These are phyloP conservation scores for Phytophthora megakarya DNA, from an alignment of 352 stramenopile species.

Conservation along the genomic window DNA sequence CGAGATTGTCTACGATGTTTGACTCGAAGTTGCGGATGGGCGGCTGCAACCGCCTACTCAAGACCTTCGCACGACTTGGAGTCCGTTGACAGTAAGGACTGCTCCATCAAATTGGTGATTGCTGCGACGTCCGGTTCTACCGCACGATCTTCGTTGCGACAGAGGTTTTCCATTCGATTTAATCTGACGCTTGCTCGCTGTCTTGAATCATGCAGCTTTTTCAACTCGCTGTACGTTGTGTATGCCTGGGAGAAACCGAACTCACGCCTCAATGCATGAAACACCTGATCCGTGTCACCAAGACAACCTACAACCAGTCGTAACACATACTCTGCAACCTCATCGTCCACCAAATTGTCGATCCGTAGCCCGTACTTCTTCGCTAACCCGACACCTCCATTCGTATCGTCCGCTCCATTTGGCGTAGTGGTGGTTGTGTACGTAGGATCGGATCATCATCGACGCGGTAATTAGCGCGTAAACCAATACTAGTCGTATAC, in stretches of 20 bases:
- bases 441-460: conserved; percentile 91
- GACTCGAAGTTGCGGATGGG: conserved; percentile 61
- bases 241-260: conserved; percentile 61
- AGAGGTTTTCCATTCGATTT: conserved; percentile 15
- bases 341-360: conserved; percentile 49
- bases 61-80: conserved; percentile 8
- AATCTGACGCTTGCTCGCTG: conserved; percentile 12
- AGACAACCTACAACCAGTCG: conserved; percentile 64
- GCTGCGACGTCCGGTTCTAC: conserved; percentile 15
- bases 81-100: conserved; percentile 19
- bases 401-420: conserved; percentile 36
- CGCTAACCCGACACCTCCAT: conserved; percentile 16
- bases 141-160: background rate
- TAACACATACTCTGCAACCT: conserved; percentile 76
- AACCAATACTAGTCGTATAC: conserved; percentile 66
- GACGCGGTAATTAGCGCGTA: conserved; percentile 75
- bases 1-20: conserved; percentile 40
- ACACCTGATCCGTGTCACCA: conserved; percentile 60
- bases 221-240: conserved; percentile 72
- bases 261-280: conserved; percentile 62
- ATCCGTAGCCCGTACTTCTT: conserved; percentile 30
- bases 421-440: conserved; percentile 90
- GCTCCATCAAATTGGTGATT: conserved; percentile 29
- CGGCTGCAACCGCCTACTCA: conserved; percentile 44
- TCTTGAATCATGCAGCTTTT: conserved; percentile 59